Base-by-base conservation (phyloP, 2,329 filamentous ascomycete genomes). In the Arthrobotrys pseudoclavata region DNA sequence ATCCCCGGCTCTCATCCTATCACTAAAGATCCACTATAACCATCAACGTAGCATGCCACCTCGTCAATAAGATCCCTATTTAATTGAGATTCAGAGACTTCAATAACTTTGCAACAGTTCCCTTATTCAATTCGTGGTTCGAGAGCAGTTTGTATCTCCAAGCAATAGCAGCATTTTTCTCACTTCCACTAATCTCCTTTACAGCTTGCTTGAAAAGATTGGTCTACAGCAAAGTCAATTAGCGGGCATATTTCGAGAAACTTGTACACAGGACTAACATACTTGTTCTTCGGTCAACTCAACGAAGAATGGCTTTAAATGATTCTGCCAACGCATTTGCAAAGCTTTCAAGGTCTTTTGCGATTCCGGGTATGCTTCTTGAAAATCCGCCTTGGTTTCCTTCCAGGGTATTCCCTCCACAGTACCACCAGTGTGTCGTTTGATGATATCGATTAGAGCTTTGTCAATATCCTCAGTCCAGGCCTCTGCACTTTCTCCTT, bases 121-220 rank as follows among this genome's bases (percentile, higher is more conserved):
- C 66, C 42, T 70, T 76, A 22, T 61, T 70, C 1, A 76, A 15
- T 3, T 57, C 29, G 6, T 3, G 4, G 12, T 53, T 20, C 0
- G 72, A 31, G 18, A 76, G 53, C 18, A 53, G 50, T 31, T 76
- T 61, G 29, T 76, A 76, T 22, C 72, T 60, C 72, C 66, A 76
- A 18, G 72, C 72, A 13, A 76, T 76, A 31, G 72, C 72, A 3
- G 72, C 66, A 9, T 70, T 66, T 18, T 37, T 70, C 31, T 76
- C 72, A 50, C 24, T 67, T 20, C 66, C 60, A 10, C 67, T 55
- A 13, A 76, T 76, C 37, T 76, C 72, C n/a, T 53, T 61, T 1
- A 76, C 72, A 26, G 72, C 72, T 53, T 76, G 72, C 20, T 48
- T 66, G 37, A 76, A 76, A 26, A 22, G n/a, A 1, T 5, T 42